Evolutionary conservation across 306 rosid species (phyloP).

Genomic region (Luffa acutangula): DNA sequence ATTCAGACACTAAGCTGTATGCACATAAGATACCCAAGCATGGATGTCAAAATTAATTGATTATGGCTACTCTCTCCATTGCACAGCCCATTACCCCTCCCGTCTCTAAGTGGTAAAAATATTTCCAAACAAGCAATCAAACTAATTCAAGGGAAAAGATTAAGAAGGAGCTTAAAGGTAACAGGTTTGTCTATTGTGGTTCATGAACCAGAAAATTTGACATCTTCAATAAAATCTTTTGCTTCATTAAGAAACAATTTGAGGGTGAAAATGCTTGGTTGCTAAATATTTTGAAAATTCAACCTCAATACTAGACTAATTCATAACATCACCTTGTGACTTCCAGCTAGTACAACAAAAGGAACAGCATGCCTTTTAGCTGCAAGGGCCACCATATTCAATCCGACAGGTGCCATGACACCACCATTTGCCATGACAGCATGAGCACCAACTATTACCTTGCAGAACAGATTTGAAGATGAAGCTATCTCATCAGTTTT

Average conservation of each 20-base stretch:
- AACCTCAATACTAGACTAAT: neutral
- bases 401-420: conserved; percentile 85
- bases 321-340: conserved; percentile 67
- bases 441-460: conserved; percentile 99
- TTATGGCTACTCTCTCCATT: neutral
- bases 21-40: neutral
- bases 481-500: conserved; percentile 13
- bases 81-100: neutral
- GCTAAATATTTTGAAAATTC: neutral
- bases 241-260: neutral
- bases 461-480: conserved; percentile 15
- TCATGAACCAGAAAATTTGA: neutral
- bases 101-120: neutral
- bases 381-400: conserved; percentile 97
- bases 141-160: neutral
- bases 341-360: conserved; percentile 95
- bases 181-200: neutral
- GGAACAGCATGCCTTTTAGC: conserved; percentile 98
- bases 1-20: neutral
- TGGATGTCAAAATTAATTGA: neutral
- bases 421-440: conserved; percentile 99
- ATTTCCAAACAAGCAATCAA: neutral
- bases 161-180: neutral
- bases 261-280: neutral
- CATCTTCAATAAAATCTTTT: neutral